Base-by-base conservation (phyloP, 768 basidiomycete species). In the Xerocomus brunneocitrinus region DNA sequence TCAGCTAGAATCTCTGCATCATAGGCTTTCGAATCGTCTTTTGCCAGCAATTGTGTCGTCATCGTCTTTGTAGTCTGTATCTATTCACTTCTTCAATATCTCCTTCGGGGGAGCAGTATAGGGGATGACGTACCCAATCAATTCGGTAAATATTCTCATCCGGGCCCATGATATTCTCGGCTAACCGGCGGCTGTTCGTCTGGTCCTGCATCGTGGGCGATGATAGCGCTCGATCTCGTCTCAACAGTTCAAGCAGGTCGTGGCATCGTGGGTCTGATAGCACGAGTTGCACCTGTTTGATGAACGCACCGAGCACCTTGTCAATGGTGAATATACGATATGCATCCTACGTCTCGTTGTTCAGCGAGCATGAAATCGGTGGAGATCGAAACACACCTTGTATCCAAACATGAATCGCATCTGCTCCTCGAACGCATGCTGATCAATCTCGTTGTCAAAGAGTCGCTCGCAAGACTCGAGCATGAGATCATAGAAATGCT, bases 271-370 rank as follows among this genome's bases (percentile, higher is more conserved):
- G 62, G 58, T 90, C 89, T 1, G 78, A 67, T n/a, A 89, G 74
- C 31, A 87, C 73, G n/a, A 77, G 67, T 63, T 91, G 89, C 8
- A 89, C 91, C 73, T 95, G 92, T 66, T 97, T 98, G 70, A 99
- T 84, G 55, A 98, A 79, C 1, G 83, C 77, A 1, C 88, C 89
- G 40, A 98, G 79, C 34, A 98, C 76, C 69, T 97, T 94, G 72
- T 99, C 95, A 25, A 97, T 76, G 0, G 95, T 98, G 70, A 97
- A 99, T 62, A 93, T 81, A 64, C 86, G 87, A 69, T 91, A 98
- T 0, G 85, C 85, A 27, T 89, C 76, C 86, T 88, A 56, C 8
- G 16, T 39, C 5, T 6, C 39, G n/a, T 19, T 8, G 6, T 27
- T 58, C 38, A 64, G 62, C 12, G 4, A 5, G 3, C 13, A 42